Base-by-base conservation (phyloP, 495 filamentous ascomycete species). In the Friedmanniomyces endolithicus region DNA sequence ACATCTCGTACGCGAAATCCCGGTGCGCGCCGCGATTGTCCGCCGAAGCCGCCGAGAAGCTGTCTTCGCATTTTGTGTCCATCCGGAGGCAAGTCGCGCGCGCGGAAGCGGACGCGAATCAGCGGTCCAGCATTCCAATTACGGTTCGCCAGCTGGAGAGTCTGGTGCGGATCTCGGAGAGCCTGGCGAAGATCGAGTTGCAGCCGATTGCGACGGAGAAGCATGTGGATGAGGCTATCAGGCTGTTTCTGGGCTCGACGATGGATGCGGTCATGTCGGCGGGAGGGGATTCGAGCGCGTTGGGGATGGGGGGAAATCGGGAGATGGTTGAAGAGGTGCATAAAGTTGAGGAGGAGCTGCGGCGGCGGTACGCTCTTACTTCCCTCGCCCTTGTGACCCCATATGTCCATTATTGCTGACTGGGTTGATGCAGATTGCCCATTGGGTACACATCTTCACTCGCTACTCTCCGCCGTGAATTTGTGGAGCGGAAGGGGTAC, bases 181-280 rank as follows among this genome's bases (percentile, higher is more conserved):
- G 92, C 1, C 80, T 99, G 2, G 92, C 92, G 52, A 99, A 99
- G 68, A 71, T 99, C 16, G 76, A 83, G 0, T 80, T 99, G 23
- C 86, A 83, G 0, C 82, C 89, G 24, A 75, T 95, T 25, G 92
- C 90, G 20, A 88, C 83, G 1, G 89, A 94, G 68, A 75, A 79
- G 49, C 92, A 99, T 68, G 92, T 99, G 48, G 89, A 99, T 66
- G 92, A 99, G 72, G 92, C 94, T 1, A 99, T 99, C 64, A 84
- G 94, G 0, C 79, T 99, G 27, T 99, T 99, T 83, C 73, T 99
- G 4, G 94, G 90, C 41, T 87, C 81, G 1, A 99, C 92, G 48
- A 99, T 99, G 92, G 90, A 99, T 68, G 92, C 92, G 2, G 87
- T 96, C 39, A 58, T 62, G 59, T 43, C 27, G 23, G 87, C 86